Evolutionary conservation across 805 yeast species (phyloP).

Genomic region (Saccharomycopsis sp.): DNA sequence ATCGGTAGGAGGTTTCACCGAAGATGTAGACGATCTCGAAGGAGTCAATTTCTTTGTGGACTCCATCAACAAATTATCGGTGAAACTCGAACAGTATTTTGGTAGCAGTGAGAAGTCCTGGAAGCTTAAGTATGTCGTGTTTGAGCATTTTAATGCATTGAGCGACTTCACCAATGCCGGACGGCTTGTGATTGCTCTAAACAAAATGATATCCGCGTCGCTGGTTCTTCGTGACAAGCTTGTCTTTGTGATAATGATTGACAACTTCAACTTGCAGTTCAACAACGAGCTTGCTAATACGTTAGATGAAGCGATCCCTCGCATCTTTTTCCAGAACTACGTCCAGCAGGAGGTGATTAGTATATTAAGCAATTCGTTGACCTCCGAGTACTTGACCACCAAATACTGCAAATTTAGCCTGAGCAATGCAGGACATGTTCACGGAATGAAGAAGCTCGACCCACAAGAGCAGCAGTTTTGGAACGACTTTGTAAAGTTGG

Average conservation of each 20-base stretch:
- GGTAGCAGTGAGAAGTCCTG: neutral
- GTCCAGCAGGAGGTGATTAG: constrained; percentile 28
- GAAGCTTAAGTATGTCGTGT: constrained; percentile 1
- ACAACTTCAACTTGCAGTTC: constrained; percentile 11
- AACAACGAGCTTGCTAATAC: constrained; percentile 27
- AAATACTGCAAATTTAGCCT: constrained; percentile 21
- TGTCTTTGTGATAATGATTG: constrained; percentile 11
- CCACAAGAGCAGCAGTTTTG: constrained; percentile 27
- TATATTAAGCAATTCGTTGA: constrained; percentile 29
- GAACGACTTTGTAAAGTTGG: constrained; percentile 33
- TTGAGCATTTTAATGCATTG: constrained; percentile 10
- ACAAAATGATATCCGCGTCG: constrained; percentile 5
- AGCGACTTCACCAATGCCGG: constrained; percentile 3
- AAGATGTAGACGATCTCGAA: neutral
- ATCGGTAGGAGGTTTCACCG: neutral
- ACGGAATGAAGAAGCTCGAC: constrained; percentile 23
- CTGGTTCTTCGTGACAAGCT: neutral
- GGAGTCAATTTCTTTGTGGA: neutral
- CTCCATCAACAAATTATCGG: constrained; percentile 9
- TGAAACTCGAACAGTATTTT: constrained; percentile 8
- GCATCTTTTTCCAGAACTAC: constrained; percentile 32
- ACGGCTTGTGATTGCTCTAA: constrained; percentile 4
- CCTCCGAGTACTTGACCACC: constrained; percentile 21
- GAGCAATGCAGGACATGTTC: neutral
- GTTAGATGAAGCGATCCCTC: constrained; percentile 31